phyloP scores from a whole-genome alignment of 1,139 yeast species.

The Cylindricascospora bacillispora region DNA sequence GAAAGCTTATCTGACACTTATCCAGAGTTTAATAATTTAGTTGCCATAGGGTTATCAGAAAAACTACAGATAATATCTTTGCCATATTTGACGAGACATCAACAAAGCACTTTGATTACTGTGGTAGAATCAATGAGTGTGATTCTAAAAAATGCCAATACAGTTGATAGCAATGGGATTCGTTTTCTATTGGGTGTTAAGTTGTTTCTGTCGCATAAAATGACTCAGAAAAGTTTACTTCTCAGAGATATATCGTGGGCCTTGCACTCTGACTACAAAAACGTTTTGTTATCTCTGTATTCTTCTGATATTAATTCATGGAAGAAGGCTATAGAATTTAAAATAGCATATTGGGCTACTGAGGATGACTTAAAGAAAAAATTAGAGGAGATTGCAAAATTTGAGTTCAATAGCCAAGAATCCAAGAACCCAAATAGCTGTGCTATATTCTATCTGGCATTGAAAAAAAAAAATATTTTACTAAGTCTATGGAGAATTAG shows the following conservation, averaged over 20 bases:
- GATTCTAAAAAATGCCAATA: slow-evolving; percentile 35
- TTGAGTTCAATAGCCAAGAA: slow-evolving; percentile 37
- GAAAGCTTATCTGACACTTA: slow-evolving; percentile 30
- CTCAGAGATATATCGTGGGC: slow-evolving; percentile 89
- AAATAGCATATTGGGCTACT: slow-evolving; percentile 64
- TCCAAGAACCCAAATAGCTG: slow-evolving; percentile 62
- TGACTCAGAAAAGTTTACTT: slow-evolving; percentile 37
- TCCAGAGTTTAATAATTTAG: slow-evolving; percentile 32
- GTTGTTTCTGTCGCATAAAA: slow-evolving; percentile 45
- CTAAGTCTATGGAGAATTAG: slow-evolving; percentile 76
- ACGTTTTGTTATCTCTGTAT: slow-evolving; percentile 45
- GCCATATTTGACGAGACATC: slow-evolving; percentile 82
- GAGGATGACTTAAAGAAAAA: slow-evolving; percentile 37
- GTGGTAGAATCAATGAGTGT: slow-evolving; percentile 52
- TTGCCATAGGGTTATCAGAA: slow-evolving; percentile 42
- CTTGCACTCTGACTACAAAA: slow-evolving; percentile 67
- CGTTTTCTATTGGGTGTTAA: slow-evolving; percentile 63
- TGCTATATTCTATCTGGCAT: slow-evolving; percentile 64
- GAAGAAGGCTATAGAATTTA: slow-evolving; percentile 47
- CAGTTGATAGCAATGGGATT: slow-evolving; percentile 62
- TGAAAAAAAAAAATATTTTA: slow-evolving; percentile 63
- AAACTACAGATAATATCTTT: slow-evolving; percentile 51
- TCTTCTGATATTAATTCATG: slow-evolving; percentile 45
- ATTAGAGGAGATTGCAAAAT: slow-evolving; percentile 58
- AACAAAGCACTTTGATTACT: slow-evolving; percentile 69